These are phyloP conservation scores for Alternaria angustiovoidea DNA, from an alignment of 2,329 filamentous ascomycete species.

Conservation along the genomic window DNA sequence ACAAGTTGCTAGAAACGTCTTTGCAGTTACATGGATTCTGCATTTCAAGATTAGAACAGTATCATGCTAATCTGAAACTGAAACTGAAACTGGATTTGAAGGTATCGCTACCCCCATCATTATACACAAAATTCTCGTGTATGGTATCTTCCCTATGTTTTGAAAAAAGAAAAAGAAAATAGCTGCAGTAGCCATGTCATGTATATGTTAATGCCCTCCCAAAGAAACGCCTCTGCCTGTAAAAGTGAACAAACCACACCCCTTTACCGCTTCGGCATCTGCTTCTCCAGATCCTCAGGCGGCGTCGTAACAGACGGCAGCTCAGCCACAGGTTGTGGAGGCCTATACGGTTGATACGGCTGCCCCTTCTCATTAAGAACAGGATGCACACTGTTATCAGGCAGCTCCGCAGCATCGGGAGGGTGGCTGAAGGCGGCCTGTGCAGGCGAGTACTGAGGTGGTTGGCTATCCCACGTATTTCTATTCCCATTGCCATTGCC, in stretches of 20 bases:
- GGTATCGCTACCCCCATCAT: background rate
- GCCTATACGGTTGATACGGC: slow-evolving; percentile 40
- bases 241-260: background rate
- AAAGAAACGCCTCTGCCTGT: background rate
- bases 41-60: background rate
- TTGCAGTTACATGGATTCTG: no score
- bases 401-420: slow-evolving; percentile 22
- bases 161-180: background rate
- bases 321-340: slow-evolving; percentile 29
- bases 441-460: slow-evolving; percentile 42
- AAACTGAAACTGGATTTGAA: background rate
- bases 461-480: slow-evolving; percentile 38
- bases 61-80: background rate
- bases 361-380: slow-evolving; percentile 21
- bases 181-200: background rate
- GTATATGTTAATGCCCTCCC: background rate
- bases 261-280: slow-evolving; percentile 6
- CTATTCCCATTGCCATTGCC: slow-evolving; percentile 18
- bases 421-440: slow-evolving; percentile 16
- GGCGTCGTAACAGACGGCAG: slow-evolving; percentile 30
- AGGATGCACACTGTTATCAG: slow-evolving; percentile 27
- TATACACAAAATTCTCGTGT: background rate
- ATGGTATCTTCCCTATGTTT: slow-evolving; percentile 1
- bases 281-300: slow-evolving; percentile 35
- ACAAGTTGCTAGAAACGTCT: background rate